Evolutionary conservation across 306 rosid genomes (phyloP).

Genomic region (Vigna trinervia): DNA sequence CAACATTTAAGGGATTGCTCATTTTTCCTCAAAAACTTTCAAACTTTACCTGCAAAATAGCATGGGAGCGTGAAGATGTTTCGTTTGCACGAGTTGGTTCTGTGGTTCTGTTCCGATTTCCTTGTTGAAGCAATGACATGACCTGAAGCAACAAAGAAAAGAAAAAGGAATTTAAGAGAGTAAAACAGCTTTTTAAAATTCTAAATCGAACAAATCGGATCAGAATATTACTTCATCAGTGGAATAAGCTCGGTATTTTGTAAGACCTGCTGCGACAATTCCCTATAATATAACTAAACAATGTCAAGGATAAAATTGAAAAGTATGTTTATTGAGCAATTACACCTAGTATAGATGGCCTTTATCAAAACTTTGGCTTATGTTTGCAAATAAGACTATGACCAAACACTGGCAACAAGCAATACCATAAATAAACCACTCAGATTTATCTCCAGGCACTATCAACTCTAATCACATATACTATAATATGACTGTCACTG

Average conservation of each 20-base stretch:
- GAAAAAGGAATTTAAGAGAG: constrained; percentile 5
- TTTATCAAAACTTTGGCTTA: constrained; percentile 4
- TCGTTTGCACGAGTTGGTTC: constrained; percentile 96
- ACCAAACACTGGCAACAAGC: neutral
- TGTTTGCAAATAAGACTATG: neutral
- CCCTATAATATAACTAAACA: constrained; percentile 57
- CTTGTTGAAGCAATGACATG: constrained; percentile 95
- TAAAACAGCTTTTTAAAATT: constrained; percentile 23
- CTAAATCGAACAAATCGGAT: neutral
- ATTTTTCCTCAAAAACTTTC: neutral
- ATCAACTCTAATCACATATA: neutral
- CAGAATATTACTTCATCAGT: constrained; percentile 82
- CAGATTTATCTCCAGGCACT: constrained; percentile 9
- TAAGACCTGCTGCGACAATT: constrained; percentile 90
- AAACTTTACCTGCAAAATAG: constrained; percentile 82
- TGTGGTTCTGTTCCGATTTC: constrained; percentile 91
- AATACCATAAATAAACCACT: neutral
- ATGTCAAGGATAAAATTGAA: neutral
- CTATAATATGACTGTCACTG: neutral
- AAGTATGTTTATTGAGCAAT: constrained; percentile 4
- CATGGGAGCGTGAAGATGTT: constrained; percentile 98
- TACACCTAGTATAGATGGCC: no score
- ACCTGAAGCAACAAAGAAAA: constrained; percentile 63
- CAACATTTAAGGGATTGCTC: no score
- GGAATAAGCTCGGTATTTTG: constrained; percentile 94